Percentiles rank a stretch among this genome's conserved stretches.
phyloP scores from a whole-genome alignment of 805 yeast genomes.

The Ogataea methanolica region DNA sequence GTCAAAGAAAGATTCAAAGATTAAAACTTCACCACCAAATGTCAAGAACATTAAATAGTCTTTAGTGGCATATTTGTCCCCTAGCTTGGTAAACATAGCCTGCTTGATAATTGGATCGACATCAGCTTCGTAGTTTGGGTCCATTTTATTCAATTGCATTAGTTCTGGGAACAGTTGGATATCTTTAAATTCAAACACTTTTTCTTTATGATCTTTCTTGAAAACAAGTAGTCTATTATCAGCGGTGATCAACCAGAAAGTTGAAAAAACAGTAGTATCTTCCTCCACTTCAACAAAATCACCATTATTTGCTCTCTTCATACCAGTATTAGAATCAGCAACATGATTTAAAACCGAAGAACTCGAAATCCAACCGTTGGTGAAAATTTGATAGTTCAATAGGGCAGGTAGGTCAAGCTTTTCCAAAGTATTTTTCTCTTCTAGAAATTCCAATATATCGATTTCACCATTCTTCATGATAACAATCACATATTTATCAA shows the following conservation, averaged over 20 bases:
- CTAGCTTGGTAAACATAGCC: slow-evolving; percentile 57
- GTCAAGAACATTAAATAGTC: slow-evolving; percentile 70
- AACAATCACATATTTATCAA: slow-evolving; percentile 59
- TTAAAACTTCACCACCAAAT: slow-evolving; percentile 72
- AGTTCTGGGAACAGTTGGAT: slow-evolving; percentile 43
- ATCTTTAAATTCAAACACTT: slow-evolving; percentile 48
- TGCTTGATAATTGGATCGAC: slow-evolving; percentile 78
- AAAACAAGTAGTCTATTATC: slow-evolving; percentile 70
- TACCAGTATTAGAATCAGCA: slow-evolving; percentile 23
- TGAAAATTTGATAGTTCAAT: slow-evolving; percentile 42
- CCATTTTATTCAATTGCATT: slow-evolving; percentile 42
- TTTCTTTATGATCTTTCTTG: slow-evolving; percentile 48
- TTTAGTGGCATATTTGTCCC: slow-evolving; percentile 49
- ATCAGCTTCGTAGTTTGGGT: slow-evolving; percentile 41
- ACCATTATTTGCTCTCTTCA: slow-evolving; percentile 23
- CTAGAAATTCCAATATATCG: slow-evolving; percentile 43
- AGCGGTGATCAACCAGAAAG: slow-evolving; percentile 69
- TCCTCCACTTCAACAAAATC: slow-evolving; percentile 19
- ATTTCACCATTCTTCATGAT: slow-evolving; percentile 71
- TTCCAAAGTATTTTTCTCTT: slow-evolving; percentile 15
- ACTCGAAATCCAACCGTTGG: slow-evolving; percentile 62
- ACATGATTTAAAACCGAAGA: slow-evolving; percentile 43
- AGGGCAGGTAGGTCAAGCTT: slow-evolving; percentile 32
- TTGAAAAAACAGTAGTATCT: slow-evolving; percentile 28
- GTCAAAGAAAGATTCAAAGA: slow-evolving; percentile 56